Conservation (phyloP, 306 rosid species). For the Vigna nakashimae region DNA sequence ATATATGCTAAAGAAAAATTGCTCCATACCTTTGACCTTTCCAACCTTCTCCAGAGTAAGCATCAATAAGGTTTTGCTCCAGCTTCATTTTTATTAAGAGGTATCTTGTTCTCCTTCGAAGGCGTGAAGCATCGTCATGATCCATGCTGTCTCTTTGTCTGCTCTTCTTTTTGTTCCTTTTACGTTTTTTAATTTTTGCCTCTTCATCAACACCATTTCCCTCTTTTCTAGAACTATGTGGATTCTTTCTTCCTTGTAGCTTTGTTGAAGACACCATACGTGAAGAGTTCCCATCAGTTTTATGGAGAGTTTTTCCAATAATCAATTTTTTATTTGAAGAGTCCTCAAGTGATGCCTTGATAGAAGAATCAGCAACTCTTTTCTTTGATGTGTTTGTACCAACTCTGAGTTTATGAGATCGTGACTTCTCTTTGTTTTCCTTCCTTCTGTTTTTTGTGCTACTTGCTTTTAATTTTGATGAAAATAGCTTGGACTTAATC, state of each 20-base stretch:
- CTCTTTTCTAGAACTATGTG: conserved; percentile 43
- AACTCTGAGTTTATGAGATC: conserved; percentile 41
- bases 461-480: conserved; percentile 48
- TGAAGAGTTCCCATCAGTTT: conserved; percentile 44
- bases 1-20: conserved; percentile 3
- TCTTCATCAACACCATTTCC: conserved; percentile 52
- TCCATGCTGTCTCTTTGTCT: conserved; percentile 52
- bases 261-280: conserved; percentile 48
- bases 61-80: conserved; percentile 96
- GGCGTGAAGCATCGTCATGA: conserved; percentile 78
- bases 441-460: conserved; percentile 50
- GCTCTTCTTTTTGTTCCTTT: conserved; percentile 61
- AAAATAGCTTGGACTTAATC: conserved; percentile 50
- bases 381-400: conserved; percentile 53
- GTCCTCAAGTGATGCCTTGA: conserved; percentile 51
- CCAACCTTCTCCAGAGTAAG: conserved; percentile 96
- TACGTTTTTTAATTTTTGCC: conserved; percentile 47
- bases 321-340: conserved; percentile 47
- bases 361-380: conserved; percentile 39
- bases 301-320: conserved; percentile 32
- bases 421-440: conserved; percentile 50
- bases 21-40: conserved; percentile 83
- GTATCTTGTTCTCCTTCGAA: conserved; percentile 84
- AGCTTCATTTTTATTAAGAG: conserved; percentile 78
- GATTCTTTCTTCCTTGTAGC: conserved; percentile 48